Evolutionary conservation across 1,284 basidiomycete species (phyloP).

Genomic region (Caloboletus inedulis): DNA sequence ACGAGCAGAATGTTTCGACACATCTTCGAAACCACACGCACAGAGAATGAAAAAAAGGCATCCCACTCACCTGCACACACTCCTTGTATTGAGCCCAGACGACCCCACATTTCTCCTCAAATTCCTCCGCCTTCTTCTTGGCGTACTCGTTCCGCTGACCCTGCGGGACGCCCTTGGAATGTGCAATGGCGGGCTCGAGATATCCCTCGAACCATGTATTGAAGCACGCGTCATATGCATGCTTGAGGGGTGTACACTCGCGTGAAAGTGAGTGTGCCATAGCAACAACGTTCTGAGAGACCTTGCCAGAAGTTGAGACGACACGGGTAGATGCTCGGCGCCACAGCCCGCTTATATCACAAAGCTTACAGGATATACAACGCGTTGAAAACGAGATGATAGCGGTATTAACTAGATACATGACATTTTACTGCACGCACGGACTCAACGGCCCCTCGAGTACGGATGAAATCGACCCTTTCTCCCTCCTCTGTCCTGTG

Average conservation of each 20-base stretch:
- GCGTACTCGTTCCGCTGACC: conserved; percentile 41
- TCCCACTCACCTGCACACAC: conserved; percentile 66
- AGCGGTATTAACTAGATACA: conserved; percentile 22
- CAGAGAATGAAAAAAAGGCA: background rate
- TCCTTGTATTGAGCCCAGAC: conserved; percentile 76
- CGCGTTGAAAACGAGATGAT: background rate
- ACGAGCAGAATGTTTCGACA: background rate
- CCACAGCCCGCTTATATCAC: conserved; percentile 21
- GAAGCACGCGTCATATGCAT: conserved; percentile 90
- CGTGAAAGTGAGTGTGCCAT: conserved; percentile 75
- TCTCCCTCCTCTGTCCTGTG: conserved; percentile 19
- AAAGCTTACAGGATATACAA: background rate
- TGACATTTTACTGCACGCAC: background rate
- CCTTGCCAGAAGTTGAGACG: background rate
- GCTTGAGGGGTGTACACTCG: conserved; percentile 87
- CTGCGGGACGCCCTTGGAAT: conserved; percentile 41
- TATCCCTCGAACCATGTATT: conserved; percentile 97
- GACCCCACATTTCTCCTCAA: conserved; percentile 77
- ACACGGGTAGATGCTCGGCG: no score
- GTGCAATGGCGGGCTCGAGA: conserved; percentile 70
- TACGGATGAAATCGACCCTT: conserved; percentile 31
- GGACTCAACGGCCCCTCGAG: conserved; percentile 19
- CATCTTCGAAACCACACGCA: background rate
- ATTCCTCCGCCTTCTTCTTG: conserved; percentile 70
- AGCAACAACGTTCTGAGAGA: background rate